phyloP scores from a whole-genome alignment of 2,329 filamentous ascomycete species.

The Epichloe gansuensis region DNA sequence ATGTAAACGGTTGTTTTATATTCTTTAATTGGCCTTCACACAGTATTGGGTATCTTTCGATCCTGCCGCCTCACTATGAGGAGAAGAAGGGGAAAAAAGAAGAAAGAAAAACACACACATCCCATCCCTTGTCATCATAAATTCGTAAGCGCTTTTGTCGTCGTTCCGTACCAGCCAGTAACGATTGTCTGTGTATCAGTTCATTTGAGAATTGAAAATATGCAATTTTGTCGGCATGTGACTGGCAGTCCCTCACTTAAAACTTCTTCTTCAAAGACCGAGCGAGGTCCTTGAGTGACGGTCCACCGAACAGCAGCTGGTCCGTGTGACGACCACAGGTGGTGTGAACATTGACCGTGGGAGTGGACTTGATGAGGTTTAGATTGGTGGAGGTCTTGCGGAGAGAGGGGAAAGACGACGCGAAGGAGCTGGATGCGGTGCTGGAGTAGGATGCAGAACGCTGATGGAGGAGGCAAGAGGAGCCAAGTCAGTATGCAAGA shows the following conservation, averaged over 20 bases:
- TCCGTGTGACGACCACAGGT: conserved; percentile 43
- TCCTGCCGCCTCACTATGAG: neutral
- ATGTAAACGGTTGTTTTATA: neutral
- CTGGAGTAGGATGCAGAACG: conserved; percentile 20
- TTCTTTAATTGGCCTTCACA: neutral
- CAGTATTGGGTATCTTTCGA: neutral
- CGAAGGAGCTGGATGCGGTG: conserved; percentile 14
- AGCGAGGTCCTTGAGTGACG: conserved; percentile 31
- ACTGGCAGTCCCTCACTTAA: neutral
- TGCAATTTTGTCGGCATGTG: conserved; percentile 4
- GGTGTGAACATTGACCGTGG: conserved; percentile 38
- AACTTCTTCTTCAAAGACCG: conserved; percentile 26
- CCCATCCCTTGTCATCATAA: conserved; percentile 1
- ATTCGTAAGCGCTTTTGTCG: conserved; percentile 4
- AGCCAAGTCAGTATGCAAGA: conserved; percentile 10
- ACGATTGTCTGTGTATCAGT: conserved; percentile 7
- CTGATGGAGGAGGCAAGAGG: conserved; percentile 4
- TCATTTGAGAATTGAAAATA: neutral
- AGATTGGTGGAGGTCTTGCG: conserved; percentile 21
- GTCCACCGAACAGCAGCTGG: conserved; percentile 40
- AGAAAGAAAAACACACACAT: neutral
- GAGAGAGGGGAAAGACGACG: conserved; percentile 14
- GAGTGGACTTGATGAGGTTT: conserved; percentile 23
- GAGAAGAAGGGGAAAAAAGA: neutral
- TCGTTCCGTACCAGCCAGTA: conserved; percentile 18